phyloP scores from a whole-genome alignment of 2,329 filamentous ascomycete genomes.

The Nemania sp. region DNA sequence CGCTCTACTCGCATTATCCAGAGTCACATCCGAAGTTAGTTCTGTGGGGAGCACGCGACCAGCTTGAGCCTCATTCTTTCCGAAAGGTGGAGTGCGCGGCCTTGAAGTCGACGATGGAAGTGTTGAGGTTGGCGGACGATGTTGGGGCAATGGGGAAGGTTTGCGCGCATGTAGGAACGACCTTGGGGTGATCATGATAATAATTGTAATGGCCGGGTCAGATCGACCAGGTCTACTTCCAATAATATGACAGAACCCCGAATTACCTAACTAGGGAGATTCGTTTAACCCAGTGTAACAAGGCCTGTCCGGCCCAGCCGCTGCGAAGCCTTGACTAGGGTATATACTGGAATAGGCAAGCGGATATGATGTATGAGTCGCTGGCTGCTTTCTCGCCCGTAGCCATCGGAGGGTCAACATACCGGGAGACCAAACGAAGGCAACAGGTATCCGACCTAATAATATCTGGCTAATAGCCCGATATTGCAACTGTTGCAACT shows the following conservation, averaged over 20 bases:
- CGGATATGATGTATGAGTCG: conserved; percentile 14
- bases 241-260: conserved; percentile 12
- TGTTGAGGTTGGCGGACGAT: conserved; percentile 16
- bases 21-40: conserved; percentile 23
- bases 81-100: conserved; percentile 25
- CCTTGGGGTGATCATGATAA: conserved; percentile 47
- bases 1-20: conserved; percentile 22
- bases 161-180: conserved; percentile 44
- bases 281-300: conserved; percentile 4
- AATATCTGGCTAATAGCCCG: conserved; percentile 19
- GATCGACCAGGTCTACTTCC: conserved; percentile 2
- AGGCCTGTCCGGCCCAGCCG: conserved; percentile 1
- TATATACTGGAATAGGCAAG: conserved; percentile 21
- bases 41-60: conserved; percentile 26
- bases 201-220: conserved; percentile 24
- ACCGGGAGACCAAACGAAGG: conserved; percentile 8
- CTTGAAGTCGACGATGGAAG: conserved; percentile 24
- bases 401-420: conserved; percentile 20
- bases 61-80: conserved; percentile 39
- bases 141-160: conserved; percentile 25
- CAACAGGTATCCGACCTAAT: no score
- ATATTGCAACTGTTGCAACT: background rate
- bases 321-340: conserved; percentile 4
- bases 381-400: conserved; percentile 10
- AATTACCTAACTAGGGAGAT: conserved; percentile 18